Conservation (phyloP, 192 early-diverging fungal genomes). For the Coemansia sp. region DNA sequence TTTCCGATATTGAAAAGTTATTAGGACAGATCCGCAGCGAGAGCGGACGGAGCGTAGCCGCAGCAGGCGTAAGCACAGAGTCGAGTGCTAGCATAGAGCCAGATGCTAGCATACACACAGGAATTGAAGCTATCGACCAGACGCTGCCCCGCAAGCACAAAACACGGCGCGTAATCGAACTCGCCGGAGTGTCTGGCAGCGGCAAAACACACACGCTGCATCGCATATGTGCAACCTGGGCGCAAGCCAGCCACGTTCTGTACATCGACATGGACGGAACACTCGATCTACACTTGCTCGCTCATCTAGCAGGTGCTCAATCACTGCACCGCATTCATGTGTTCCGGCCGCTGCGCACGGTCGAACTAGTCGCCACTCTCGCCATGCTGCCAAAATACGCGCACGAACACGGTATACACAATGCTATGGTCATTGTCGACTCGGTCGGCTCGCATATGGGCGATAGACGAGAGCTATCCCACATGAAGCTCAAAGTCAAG, state of each 20-base stretch:
- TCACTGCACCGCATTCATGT: slow-evolving; percentile 29
- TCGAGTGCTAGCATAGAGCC: neutral
- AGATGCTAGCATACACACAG: slow-evolving; percentile 6
- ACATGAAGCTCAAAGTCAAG: slow-evolving; percentile 16
- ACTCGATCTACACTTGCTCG: slow-evolving; percentile 12
- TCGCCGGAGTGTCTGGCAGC: slow-evolving; percentile 32
- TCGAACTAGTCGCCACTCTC: slow-evolving; percentile 33
- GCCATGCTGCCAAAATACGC: slow-evolving; percentile 25
- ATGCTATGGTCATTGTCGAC: slow-evolving; percentile 18
- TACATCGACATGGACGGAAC: slow-evolving; percentile 36
- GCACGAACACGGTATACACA: neutral
- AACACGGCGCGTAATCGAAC: slow-evolving; percentile 26
- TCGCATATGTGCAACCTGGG: slow-evolving; percentile 24
- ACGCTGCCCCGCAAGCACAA: neutral
- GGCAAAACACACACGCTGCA: slow-evolving; percentile 44
- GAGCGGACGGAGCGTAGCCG: slow-evolving; percentile 14
- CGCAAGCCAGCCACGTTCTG: slow-evolving; percentile 17
- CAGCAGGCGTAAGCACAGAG: neutral
- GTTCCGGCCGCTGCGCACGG: slow-evolving; percentile 28
- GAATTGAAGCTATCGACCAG: slow-evolving; percentile 19
- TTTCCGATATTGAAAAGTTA: slow-evolving; percentile 24
- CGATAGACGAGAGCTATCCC: slow-evolving; percentile 23
- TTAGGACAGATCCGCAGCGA: slow-evolving; percentile 30
- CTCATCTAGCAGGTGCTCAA: neutral
- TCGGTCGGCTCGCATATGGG: slow-evolving; percentile 28